Evolutionary conservation across 495 filamentous ascomycete genomes (phyloP), one percentile per base, ranked within the genome.

Genomic region (Aspergillus nidulans): DNA sequence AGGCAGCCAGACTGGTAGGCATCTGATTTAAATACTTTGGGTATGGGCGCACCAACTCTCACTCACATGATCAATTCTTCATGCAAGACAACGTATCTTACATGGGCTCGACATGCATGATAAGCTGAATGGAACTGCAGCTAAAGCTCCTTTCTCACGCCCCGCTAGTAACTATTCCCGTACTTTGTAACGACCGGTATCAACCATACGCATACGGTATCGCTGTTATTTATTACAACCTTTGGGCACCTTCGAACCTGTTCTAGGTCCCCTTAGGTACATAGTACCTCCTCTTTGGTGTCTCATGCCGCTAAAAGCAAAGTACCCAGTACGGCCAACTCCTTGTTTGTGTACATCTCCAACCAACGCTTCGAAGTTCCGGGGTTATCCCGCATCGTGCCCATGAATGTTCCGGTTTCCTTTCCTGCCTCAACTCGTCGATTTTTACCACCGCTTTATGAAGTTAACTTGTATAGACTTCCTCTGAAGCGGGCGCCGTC

Each of bases 41-140:
- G 9, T 16, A 48, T 36, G 52, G 24, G 36, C 30, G 40, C 39
- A 43, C 42, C 41, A 36, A 59, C 46, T 25, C 41, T 53, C 52
- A 49, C 62, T 64, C 71, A 74, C 71, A 74, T 74, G 71, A 74
- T 68, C 62, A 41, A 55, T 57, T 70, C 69, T 74, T 69, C 71
- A 74, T 74, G 71, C 70, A 63, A 40, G 58, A 60, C 57, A 60
- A 49, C 32, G 26, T 60, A 57, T 52, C 57, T 53, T 57, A 55
- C 55, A 59, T 59, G 57, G 39, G 41, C 25, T 42, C n/a, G 55
- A 52, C 55, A 51, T 45, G 52, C 36, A 39, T 44, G 44, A 51
- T 52, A 57, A 57, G 55, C 43, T 52, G 49, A 30, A 25, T 28
- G 16, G 34, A 36, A 28, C 45, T 57, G 48, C 41, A 40, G 48